Evolutionary conservation across 352 stramenopile species (phyloP), one percentile per base, ranked within the genome.

Genomic region (Ophiocytium majus): DNA sequence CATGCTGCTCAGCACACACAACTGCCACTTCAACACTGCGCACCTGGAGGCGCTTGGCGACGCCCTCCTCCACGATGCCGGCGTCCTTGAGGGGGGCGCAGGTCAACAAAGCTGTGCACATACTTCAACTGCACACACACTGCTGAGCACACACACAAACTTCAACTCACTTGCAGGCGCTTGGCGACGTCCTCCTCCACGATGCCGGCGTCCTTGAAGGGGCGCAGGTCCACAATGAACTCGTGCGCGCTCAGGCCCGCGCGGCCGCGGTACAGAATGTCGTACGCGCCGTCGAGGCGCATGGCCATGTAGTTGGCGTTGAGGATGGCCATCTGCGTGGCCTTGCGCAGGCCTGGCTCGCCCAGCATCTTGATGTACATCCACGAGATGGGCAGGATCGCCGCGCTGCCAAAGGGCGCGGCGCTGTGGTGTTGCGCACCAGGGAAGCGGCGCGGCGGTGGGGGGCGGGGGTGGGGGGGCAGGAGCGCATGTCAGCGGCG

Each of bases 281-380:
- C 92, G 91, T 96, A 99, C 87, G 97, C 93, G 71, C 91, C 92
- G 85, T 96, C 93, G 17, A 99, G 92, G 63, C 93, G 92, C 86
- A 95, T 95, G 28, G 97, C 95, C 95, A 99, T 99, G 95, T 99
- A 99, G 91, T 99, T 99, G 31, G 97, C 97, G 91, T 99, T 99
- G 82, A 99, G 91, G 91, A 99, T 99, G 35, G 97, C 97, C 81
- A 95, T 85, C 83, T 87, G 78, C 33, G 96, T 98, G 9, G 95
- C 94, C 82, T 95, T 92, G 89, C 97, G 98, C 5, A 99, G 89
- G 23, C 97, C 97, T 33, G 95, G 90, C 85, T 97, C 93, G 81
- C 97, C 97, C 49, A 99, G 92, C 96, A 99, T 99, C 91, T 98
- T 97, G 86, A 99, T 99, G 92, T 99, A 99, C 96, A 99, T 99